Conservation (phyloP, 2,329 filamentous ascomycete genomes). For the Colletotrichum tropicicola region DNA sequence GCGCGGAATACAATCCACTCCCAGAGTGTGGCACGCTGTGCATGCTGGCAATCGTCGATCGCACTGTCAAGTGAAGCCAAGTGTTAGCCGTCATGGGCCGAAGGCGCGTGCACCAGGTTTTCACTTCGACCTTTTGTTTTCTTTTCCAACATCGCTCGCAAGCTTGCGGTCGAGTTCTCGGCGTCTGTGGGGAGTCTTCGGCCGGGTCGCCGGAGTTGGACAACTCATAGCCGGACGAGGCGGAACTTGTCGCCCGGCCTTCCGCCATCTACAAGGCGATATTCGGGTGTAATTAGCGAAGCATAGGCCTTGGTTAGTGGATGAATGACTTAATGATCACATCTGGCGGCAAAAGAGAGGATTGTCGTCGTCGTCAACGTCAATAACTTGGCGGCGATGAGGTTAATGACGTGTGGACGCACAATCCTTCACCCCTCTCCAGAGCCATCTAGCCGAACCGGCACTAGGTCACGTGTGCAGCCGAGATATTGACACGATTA, state of each 20-base stretch:
- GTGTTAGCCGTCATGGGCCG: too few species aligned
- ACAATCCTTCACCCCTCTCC: too few species aligned
- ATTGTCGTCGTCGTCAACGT: too few species aligned
- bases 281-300: not conserved
- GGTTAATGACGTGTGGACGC: too few species aligned
- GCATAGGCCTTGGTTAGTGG: too few species aligned
- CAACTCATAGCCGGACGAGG: not conserved
- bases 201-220: not conserved
- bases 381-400: too few species aligned
- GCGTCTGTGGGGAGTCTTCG: not conserved
- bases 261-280: not conserved
- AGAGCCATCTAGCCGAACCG: too few species aligned
- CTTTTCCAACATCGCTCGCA: slow-evolving; percentile 24
- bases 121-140: slow-evolving; percentile 28
- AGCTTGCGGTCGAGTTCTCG: slow-evolving; percentile 6
- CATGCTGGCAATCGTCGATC: slow-evolving; percentile 16
- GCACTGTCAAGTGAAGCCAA: slow-evolving; percentile 5
- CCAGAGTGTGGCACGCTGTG: not conserved
- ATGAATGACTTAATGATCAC: too few species aligned
- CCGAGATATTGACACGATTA: too few species aligned
- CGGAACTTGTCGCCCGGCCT: not conserved
- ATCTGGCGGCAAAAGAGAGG: not conserved
- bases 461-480: too few species aligned
- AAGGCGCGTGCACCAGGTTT: too few species aligned
- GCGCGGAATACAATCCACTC: slow-evolving; percentile 6